These are phyloP conservation scores for Alternaria gaisen DNA, from an alignment of 2,329 filamentous ascomycete species.

Conservation along the genomic window DNA sequence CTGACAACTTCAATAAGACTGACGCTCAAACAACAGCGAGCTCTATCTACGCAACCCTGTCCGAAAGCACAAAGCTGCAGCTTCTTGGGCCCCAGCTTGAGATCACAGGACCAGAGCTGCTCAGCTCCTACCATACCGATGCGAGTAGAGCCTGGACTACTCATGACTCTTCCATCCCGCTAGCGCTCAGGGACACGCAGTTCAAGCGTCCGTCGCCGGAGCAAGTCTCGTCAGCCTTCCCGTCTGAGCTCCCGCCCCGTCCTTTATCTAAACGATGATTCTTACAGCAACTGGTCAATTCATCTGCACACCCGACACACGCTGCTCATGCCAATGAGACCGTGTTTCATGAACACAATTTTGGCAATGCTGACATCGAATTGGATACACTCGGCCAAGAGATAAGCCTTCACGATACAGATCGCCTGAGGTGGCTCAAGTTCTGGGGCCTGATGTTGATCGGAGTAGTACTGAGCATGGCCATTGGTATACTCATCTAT, in stretches of 20 bases:
- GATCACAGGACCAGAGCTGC: neutral
- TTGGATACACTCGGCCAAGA: neutral
- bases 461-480: neutral
- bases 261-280: neutral
- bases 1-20: neutral
- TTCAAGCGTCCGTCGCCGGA: neutral
- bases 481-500: neutral
- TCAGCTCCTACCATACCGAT: neutral
- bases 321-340: neutral
- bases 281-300: neutral
- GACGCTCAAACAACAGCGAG: neutral
- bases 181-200: neutral
- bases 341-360: neutral
- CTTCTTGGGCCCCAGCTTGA: neutral
- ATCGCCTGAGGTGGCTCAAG: neutral
- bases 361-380: neutral
- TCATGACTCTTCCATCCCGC: neutral
- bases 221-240: neutral
- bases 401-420: accelerated
- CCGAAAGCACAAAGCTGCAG: neutral
- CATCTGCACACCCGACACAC: neutral
- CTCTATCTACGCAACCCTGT: neutral
- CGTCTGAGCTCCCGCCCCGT: neutral
- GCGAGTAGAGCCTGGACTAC: neutral
- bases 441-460: neutral